phyloP scores from a whole-genome alignment of 495 filamentous ascomycete species.

The Lasiosphaeria miniovina region DNA sequence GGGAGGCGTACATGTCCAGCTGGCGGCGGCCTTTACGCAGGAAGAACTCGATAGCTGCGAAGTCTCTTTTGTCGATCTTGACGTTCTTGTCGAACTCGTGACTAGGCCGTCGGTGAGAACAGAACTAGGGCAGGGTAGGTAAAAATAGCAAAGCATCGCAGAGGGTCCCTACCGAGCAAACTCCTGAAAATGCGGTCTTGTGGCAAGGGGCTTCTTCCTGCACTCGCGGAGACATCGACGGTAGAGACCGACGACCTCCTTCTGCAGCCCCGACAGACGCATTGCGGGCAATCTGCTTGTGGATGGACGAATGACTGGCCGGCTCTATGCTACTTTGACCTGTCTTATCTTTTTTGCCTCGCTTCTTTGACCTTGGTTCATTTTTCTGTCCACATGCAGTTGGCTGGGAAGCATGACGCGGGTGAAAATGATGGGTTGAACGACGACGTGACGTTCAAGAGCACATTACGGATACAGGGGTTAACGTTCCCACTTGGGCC shows the following conservation, averaged over 20 bases:
- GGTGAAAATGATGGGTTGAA: too few relatives aligned
- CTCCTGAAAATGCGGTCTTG: conserved; percentile 37
- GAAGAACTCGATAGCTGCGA: conserved; percentile 82
- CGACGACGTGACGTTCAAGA: too few relatives aligned
- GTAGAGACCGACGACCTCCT: conserved; percentile 83
- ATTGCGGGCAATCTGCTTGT: conserved; percentile 24
- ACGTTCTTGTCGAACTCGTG: conserved; percentile 72
- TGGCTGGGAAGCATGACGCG: too few relatives aligned
- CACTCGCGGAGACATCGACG: conserved; percentile 77
- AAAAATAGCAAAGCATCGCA: neutral
- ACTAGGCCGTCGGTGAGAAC: conserved; percentile 12
- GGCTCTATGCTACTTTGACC: too few relatives aligned
- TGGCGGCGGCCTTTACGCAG: conserved; percentile 81
- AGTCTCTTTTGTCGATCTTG: conserved; percentile 79
- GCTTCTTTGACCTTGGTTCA: too few relatives aligned
- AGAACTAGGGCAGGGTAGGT: neutral
- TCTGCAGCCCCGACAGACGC: conserved; percentile 84
- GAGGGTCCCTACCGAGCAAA: conserved; percentile 35
- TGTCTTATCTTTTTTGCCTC: too few relatives aligned
- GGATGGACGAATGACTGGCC: too few relatives aligned
- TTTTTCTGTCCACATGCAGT: too few relatives aligned
- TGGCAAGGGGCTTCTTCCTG: conserved; percentile 68
- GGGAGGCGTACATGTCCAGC: conserved; percentile 77
- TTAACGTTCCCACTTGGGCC: too few relatives aligned
- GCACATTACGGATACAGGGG: too few relatives aligned